Percentiles rank a stretch among this genome's conserved stretches.
Evolutionary conservation across 2,329 filamentous ascomycete genomes (phyloP).

Genomic region (Metarhizium guizhouense): DNA sequence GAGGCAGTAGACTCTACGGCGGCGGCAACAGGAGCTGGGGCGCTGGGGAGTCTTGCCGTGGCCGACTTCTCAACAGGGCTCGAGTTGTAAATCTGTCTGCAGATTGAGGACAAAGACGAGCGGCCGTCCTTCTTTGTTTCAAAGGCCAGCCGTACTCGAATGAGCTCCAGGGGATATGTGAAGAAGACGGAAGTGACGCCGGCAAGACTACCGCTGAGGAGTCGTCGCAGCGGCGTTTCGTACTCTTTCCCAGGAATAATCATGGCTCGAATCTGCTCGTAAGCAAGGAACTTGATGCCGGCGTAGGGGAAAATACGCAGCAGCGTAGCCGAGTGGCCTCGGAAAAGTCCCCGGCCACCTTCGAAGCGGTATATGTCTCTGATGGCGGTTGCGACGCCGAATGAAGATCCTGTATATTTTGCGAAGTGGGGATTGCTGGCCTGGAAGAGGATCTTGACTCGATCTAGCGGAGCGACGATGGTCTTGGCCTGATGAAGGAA

Average conservation of each 20-base stretch:
- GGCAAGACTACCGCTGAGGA: constrained; percentile 64
- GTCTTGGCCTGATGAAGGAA: constrained; percentile 67
- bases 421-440: constrained; percentile 87
- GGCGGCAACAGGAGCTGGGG: constrained; percentile 21
- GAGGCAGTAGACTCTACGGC: constrained; percentile 33
- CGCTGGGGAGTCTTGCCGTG: constrained; percentile 19
- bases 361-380: constrained; percentile 71
- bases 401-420: constrained; percentile 87
- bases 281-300: constrained; percentile 94
- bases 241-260: constrained; percentile 64
- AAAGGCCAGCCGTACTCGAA: constrained; percentile 86
- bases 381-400: constrained; percentile 73
- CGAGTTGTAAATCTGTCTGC: constrained; percentile 80
- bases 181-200: constrained; percentile 90
- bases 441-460: constrained; percentile 98
- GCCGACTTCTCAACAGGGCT: constrained; percentile 34
- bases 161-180: constrained; percentile 90
- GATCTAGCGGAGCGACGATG: constrained; percentile 86
- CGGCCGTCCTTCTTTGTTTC: constrained; percentile 73
- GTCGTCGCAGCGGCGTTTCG: constrained; percentile 72
- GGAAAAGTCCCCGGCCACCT: constrained; percentile 70
- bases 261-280: constrained; percentile 82
- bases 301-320: constrained; percentile 95
- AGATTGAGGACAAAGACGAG: constrained; percentile 66
- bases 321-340: constrained; percentile 89